Conservation (phyloP, 2,329 filamentous ascomycete species). For the Colletotrichum phormii region DNA sequence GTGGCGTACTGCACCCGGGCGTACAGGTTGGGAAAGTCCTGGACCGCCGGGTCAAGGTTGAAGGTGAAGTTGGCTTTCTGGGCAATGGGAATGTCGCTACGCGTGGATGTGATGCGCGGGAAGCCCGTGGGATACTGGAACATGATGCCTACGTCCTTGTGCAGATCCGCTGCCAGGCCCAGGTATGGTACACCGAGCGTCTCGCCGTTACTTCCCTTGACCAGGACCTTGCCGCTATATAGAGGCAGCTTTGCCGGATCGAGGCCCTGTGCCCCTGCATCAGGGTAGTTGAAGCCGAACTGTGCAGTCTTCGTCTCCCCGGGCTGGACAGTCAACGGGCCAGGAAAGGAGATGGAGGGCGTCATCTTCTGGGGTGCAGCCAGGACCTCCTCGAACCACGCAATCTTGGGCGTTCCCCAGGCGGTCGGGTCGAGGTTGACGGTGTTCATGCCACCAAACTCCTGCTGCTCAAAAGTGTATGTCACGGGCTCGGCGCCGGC, state of each 20-base stretch:
- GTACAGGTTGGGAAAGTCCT: slow-evolving; percentile 44
- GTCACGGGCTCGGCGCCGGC: slow-evolving; percentile 46
- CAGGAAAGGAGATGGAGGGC: slow-evolving; percentile 10
- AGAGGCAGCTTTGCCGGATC: slow-evolving; percentile 44
- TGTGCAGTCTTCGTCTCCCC: slow-evolving; percentile 21
- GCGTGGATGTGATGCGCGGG: slow-evolving; percentile 27
- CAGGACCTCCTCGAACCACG: slow-evolving; percentile 25
- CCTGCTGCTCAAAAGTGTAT: slow-evolving; percentile 46
- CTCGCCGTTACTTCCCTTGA: slow-evolving; percentile 47
- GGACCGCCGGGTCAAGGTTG: slow-evolving; percentile 38
- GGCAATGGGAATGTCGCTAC: slow-evolving; percentile 18
- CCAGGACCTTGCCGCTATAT: slow-evolving; percentile 49
- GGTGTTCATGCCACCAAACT: slow-evolving; percentile 41
- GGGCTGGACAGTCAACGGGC: slow-evolving; percentile 15
- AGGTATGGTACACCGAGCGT: slow-evolving; percentile 48
- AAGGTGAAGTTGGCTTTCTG: slow-evolving; percentile 44
- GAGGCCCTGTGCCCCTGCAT: slow-evolving; percentile 3
- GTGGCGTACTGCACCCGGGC: slow-evolving; percentile 40
- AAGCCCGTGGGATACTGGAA: slow-evolving; percentile 30
- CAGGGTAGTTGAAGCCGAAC: slow-evolving; percentile 30
- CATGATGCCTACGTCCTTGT: slow-evolving; percentile 25
- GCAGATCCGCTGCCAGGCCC: slow-evolving; percentile 36
- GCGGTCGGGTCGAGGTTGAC: slow-evolving; percentile 12
- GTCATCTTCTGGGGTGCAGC: slow-evolving; percentile 18
- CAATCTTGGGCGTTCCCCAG: slow-evolving; percentile 35